Evolutionary conservation across 2,329 filamentous ascomycete genomes (phyloP).

Genomic region (Colletotrichum cereale): DNA sequence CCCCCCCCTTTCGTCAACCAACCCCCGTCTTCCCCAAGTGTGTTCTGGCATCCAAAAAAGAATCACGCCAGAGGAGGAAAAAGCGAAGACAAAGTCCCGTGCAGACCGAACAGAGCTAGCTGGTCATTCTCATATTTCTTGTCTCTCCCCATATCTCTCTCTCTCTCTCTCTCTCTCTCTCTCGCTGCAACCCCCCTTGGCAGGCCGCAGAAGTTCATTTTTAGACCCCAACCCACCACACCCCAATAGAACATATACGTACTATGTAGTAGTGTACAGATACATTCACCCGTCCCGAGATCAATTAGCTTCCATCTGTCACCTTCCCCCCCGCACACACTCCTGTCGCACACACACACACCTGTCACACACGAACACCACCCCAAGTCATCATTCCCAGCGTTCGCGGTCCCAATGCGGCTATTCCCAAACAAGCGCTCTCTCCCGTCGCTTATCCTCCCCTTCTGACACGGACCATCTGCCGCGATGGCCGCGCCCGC

Average conservation of each 20-base stretch:
- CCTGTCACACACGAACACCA: no score
- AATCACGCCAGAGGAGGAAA: not conserved
- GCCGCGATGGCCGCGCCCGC: slow-evolving; percentile 17
- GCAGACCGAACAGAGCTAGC: not conserved
- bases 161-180: not conserved
- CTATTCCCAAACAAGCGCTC: slow-evolving; percentile 8
- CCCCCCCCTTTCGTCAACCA: not conserved
- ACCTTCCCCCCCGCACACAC: not conserved
- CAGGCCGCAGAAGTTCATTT: slow-evolving; percentile 31
- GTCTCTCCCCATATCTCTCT: not conserved
- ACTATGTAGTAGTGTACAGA: no score
- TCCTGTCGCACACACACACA: not conserved
- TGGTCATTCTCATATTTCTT: not conserved
- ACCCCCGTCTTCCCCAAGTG: not conserved
- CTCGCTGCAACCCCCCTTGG: not conserved
- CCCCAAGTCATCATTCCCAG: no score
- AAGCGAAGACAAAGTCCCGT: slow-evolving; percentile 16
- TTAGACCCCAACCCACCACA: slow-evolving; percentile 32
- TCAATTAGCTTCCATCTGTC: not conserved
- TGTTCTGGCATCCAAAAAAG: slow-evolving; percentile 15
- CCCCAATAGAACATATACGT: not conserved
- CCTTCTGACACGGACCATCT: slow-evolving; percentile 7
- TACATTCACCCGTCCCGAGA: not conserved
- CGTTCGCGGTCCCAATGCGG: not conserved
- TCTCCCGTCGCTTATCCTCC: not conserved